These are phyloP conservation scores for Phytophthora syringae DNA, from an alignment of 352 stramenopile genomes.

Conservation along the genomic window DNA sequence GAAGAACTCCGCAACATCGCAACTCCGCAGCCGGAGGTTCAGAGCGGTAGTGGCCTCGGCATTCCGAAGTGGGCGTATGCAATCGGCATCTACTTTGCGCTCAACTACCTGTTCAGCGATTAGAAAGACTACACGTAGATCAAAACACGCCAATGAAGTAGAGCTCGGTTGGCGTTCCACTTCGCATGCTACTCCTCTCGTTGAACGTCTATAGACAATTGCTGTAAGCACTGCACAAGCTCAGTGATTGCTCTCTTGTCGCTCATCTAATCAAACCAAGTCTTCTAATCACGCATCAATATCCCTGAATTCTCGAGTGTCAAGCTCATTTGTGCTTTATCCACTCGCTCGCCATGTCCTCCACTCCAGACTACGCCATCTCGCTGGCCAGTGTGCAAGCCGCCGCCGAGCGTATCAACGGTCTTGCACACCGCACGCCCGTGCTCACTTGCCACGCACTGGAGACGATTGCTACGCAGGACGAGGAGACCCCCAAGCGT, in stretches of 20 bases:
- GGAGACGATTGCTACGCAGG: constrained; percentile 43
- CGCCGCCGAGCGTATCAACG: constrained; percentile 58
- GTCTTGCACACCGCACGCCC: constrained; percentile 66
- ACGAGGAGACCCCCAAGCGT: constrained; percentile 23
- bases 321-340: no score
- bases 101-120: constrained; percentile 71
- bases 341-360: no score
- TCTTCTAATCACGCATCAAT: no score
- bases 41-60: constrained; percentile 45
- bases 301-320: no score
- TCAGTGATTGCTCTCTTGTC: no score
- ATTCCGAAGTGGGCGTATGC: constrained; percentile 77
- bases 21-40: constrained; percentile 55
- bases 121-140: constrained; percentile 16
- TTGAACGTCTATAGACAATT: no score
- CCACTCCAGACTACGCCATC: constrained; percentile 60
- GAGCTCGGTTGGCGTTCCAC: not conserved
- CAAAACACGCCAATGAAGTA: not conserved
- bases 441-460: constrained; percentile 67
- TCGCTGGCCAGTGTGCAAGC: constrained; percentile 57
- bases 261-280: no score
- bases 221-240: no score
- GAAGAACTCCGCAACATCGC: constrained; percentile 53
- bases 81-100: constrained; percentile 67
- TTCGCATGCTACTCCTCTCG: no score